These are phyloP conservation scores for Rauvolfia tetraphylla DNA, from an alignment of 257 asterid species.

Conservation along the genomic window DNA sequence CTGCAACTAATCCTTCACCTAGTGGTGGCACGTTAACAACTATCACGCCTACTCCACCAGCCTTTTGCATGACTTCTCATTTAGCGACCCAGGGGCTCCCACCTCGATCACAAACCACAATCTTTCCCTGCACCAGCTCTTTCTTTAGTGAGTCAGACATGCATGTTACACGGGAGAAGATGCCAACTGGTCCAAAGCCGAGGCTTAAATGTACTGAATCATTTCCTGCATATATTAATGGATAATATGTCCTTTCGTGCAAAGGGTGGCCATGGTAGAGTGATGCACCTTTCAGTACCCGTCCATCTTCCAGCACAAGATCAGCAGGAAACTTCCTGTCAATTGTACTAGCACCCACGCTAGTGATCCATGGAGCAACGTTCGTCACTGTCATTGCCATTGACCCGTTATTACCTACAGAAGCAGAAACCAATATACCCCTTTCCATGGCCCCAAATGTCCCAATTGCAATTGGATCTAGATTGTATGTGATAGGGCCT, in stretches of 20 bases:
- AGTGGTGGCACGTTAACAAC: constrained; percentile 69
- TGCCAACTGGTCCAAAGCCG: constrained; percentile 27
- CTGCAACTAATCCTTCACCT: constrained; percentile 86
- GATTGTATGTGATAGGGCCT: constrained; percentile 47
- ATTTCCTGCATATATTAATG: constrained; percentile 59
- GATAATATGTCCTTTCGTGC: constrained; percentile 29
- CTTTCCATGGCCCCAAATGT: constrained; percentile 71
- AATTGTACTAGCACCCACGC: constrained; percentile 84
- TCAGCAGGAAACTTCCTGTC: constrained; percentile 76
- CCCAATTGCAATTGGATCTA: constrained; percentile 79
- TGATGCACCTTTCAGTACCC: constrained; percentile 51
- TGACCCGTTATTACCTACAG: constrained; percentile 90
- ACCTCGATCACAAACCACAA: constrained; percentile 83
- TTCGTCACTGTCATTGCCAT: constrained; percentile 60
- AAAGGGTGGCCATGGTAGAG: constrained; percentile 40
- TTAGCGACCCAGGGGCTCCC: constrained; percentile 63
- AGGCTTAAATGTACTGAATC: constrained; percentile 30
- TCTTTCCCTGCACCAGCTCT: constrained; percentile 55
- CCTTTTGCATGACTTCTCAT: constrained; percentile 53
- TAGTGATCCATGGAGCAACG: constrained; percentile 84
- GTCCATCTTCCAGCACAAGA: constrained; percentile 53
- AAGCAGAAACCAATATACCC: constrained; percentile 67
- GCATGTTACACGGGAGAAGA: constrained; percentile 45
- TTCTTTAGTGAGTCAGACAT: constrained; percentile 47
- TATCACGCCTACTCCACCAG: constrained; percentile 72